Conservation (phyloP, 106 monocot genomes). For the Amphibolis antarctica region DNA sequence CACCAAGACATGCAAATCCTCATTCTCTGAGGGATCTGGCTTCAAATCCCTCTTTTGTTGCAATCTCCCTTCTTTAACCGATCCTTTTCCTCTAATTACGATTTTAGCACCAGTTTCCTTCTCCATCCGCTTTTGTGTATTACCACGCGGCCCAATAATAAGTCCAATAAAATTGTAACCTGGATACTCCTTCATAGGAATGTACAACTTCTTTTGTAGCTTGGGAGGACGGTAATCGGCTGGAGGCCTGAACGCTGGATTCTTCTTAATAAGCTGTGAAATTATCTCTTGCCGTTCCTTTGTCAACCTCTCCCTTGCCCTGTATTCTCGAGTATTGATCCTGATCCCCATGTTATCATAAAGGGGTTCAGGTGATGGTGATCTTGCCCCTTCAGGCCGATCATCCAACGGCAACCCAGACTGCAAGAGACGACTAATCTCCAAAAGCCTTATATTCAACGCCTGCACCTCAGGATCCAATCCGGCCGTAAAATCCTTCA, state of each 20-base stretch:
- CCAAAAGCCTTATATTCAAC: constrained; percentile 57
- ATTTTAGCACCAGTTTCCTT: constrained; percentile 98
- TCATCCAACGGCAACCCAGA: constrained; percentile 69
- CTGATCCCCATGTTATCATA: constrained; percentile 92
- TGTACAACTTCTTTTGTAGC: constrained; percentile 90
- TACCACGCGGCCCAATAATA: constrained; percentile 91
- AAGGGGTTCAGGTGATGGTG: constrained; percentile 87
- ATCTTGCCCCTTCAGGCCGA: constrained; percentile 68
- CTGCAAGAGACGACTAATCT: constrained; percentile 62
- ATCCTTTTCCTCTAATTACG: constrained; percentile 85
- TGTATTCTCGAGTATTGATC: constrained; percentile 35
- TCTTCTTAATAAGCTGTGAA: constrained; percentile 66
- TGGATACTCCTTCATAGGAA: constrained; percentile 95
- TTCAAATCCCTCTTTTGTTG: constrained; percentile 87
- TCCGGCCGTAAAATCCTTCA: constrained; percentile 86
- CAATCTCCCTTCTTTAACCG: constrained; percentile 77
- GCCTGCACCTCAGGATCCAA: constrained; percentile 91
- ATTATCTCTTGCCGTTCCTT: constrained; percentile 82
- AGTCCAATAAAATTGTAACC: constrained; percentile 95
- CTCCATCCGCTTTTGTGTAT: constrained; percentile 99
- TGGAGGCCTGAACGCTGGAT: constrained; percentile 90
- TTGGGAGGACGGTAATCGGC: constrained; percentile 93
- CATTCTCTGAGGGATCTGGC: constrained; percentile 78
- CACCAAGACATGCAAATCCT: constrained; percentile 89
- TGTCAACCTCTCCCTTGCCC: constrained; percentile 70